These are phyloP conservation scores for Alternaria triticina DNA, from an alignment of 2,329 filamentous ascomycete genomes.

Conservation along the genomic window DNA sequence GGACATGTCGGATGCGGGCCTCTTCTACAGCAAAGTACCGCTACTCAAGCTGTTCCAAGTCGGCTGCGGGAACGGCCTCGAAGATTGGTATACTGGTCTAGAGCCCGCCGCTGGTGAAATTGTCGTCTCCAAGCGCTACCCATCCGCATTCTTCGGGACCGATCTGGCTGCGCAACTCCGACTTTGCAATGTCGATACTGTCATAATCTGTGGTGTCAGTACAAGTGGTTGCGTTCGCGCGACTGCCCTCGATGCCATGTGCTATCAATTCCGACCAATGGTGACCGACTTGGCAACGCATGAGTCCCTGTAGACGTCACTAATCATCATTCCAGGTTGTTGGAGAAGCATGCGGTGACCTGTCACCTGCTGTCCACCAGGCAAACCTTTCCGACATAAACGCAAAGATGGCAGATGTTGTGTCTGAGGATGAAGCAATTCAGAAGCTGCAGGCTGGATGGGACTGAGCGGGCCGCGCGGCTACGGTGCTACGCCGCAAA, in stretches of 20 bases:
- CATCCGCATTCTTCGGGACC: conserved; percentile 56
- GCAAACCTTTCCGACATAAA: conserved; percentile 56
- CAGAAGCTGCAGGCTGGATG: conserved; percentile 49
- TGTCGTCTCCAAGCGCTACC: conserved; percentile 53
- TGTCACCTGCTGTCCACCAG: conserved; percentile 53
- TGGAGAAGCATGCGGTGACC: conserved; percentile 55
- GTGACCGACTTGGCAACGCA: conserved; percentile 29
- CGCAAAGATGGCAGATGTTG: conserved; percentile 57
- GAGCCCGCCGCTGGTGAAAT: conserved; percentile 45
- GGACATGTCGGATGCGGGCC: conserved; percentile 55
- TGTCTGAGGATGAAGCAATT: conserved; percentile 52
- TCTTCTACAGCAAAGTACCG: conserved; percentile 54
- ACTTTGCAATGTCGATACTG: conserved; percentile 50
- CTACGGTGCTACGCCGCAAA: neutral
- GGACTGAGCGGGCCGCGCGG: conserved; percentile 10
- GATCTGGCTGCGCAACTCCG: conserved; percentile 51
- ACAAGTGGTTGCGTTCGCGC: conserved; percentile 57
- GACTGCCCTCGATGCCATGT: conserved; percentile 54
- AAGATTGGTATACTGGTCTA: conserved; percentile 49
- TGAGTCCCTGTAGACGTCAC: conserved; percentile 11
- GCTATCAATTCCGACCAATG: conserved; percentile 54
- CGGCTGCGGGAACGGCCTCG: conserved; percentile 50
- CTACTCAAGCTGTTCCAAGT: conserved; percentile 51
- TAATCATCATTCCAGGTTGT: conserved; percentile 45
- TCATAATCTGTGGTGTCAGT: conserved; percentile 57